Percentiles rank a stretch among this genome's conserved stretches.
Evolutionary conservation across 345 rosid species (phyloP).

Genomic region (Sisymbrium altissimum): DNA sequence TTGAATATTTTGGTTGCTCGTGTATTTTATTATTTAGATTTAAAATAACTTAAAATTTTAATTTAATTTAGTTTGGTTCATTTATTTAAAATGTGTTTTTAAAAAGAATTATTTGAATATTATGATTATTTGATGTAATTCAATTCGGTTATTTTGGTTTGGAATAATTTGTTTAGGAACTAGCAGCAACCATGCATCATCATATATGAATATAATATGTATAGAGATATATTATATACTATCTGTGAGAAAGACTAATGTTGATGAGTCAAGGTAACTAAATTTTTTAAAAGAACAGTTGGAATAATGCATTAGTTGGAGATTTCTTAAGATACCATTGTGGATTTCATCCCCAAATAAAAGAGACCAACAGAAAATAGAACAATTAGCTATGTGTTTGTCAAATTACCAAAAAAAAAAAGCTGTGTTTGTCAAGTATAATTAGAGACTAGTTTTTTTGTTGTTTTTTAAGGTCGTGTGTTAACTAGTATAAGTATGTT

Average conservation of each 20-base stretch:
- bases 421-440: neutral
- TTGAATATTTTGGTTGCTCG: too few species aligned
- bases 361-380: neutral
- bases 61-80: neutral
- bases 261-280: conserved; percentile 14
- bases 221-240: neutral
- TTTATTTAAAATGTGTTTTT: neutral
- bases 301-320: neutral
- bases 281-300: neutral
- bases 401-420: too few species aligned
- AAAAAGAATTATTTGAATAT: neutral
- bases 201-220: neutral
- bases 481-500: neutral
- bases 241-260: conserved; percentile 20
- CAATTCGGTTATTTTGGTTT: neutral
- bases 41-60: too few species aligned
- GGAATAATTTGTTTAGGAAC: neutral
- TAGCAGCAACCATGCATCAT: neutral
- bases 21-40: too few species aligned
- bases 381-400: neutral
- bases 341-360: neutral
- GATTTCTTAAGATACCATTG: neutral
- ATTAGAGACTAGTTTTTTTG: neutral
- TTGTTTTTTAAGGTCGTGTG: neutral
- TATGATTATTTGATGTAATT: neutral